Base-by-base conservation (phyloP, 2,329 filamentous ascomycete genomes). In the Ceratocystis colombiana region DNA sequence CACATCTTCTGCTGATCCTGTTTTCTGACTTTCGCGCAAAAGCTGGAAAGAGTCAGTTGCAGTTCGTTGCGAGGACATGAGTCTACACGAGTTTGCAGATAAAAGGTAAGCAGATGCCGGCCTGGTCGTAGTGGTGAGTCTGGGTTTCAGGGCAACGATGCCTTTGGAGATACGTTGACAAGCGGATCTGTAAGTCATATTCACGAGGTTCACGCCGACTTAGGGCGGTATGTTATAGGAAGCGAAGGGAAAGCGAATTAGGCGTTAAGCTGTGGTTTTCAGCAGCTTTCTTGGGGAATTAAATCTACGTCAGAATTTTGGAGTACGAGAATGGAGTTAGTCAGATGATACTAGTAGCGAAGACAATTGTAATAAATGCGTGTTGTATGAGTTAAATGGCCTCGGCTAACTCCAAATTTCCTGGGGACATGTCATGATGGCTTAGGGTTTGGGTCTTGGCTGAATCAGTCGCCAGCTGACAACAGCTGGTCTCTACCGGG, bases 11-110 rank as follows among this genome's bases (percentile, higher is more conserved):
- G 89, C 85, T 20, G 82, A 80, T 17, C 90, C 90, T 0, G 87
- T 79, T 76, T 97, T 96, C 66, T 88, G 79, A 41, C 83, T 77
- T 70, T 91, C 89, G 50, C 90, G 82, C 0, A 96, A 82, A 15
- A 96, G 82, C 74, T 96, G 93, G 77, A 93, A 96, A 33, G 88
- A 83, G 73, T 96, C 90, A 67, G 88, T 84, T 0, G 88, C 80
- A 20, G 67, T 28, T n/a, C 50, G 46, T 2, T 64, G 65, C 41
- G 65, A 62, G 59, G 67, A 57, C 68, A 70, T 70, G 4, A 10
- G 15, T n/a, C 45, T 46, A 7, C 12, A 1, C 64, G 22, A 17
- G 25, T 68, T 69, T 22, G 63, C 45, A 25, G 67, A 65, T 1
- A 64, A 48, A 17, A 48, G 17, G 17, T 28, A n/a, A 25, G 30